These are phyloP conservation scores for Aspergillus sp. DNA, from an alignment of 2,329 filamentous ascomycete species.

Conservation along the genomic window DNA sequence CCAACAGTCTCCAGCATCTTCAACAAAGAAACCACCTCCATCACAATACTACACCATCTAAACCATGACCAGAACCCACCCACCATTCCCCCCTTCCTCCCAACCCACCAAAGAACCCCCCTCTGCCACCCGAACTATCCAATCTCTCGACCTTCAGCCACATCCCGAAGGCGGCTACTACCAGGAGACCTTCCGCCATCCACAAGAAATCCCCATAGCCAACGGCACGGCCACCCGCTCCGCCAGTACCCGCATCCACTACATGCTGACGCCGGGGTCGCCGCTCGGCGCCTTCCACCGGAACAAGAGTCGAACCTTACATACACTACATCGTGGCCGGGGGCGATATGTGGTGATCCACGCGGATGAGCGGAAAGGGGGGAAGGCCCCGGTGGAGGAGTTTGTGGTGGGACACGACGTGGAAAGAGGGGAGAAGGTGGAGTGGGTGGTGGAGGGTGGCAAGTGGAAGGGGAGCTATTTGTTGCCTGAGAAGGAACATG, in stretches of 20 bases:
- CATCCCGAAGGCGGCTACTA: conserved; percentile 69
- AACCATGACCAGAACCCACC: background rate
- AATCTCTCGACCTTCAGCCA: conserved; percentile 50
- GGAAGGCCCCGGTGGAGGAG: conserved; percentile 58
- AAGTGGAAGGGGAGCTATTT: conserved; percentile 68
- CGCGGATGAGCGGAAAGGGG: conserved; percentile 40
- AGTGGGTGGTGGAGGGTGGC: conserved; percentile 70
- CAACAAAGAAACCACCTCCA: no score
- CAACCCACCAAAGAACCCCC: conserved; percentile 30
- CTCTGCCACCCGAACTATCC: conserved; percentile 41
- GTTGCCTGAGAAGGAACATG: conserved; percentile 44
- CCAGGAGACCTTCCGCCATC: conserved; percentile 60
- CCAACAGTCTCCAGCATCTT: background rate
- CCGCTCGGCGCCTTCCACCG: conserved; percentile 65
- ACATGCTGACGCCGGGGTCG: conserved; percentile 59
- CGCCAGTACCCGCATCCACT: conserved; percentile 64
- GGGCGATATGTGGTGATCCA: conserved; percentile 67
- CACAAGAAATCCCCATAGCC: conserved; percentile 57
- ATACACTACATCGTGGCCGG: conserved; percentile 64
- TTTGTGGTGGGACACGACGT: conserved; percentile 65
- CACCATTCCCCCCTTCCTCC: conserved; percentile 20
- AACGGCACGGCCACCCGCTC: conserved; percentile 42
- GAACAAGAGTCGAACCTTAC: conserved; percentile 63
- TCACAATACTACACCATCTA: background rate
- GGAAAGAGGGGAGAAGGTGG: conserved; percentile 59